Evolutionary conservation across 768 basidiomycete genomes (phyloP).

Genomic region (Arthromyces matolae): DNA sequence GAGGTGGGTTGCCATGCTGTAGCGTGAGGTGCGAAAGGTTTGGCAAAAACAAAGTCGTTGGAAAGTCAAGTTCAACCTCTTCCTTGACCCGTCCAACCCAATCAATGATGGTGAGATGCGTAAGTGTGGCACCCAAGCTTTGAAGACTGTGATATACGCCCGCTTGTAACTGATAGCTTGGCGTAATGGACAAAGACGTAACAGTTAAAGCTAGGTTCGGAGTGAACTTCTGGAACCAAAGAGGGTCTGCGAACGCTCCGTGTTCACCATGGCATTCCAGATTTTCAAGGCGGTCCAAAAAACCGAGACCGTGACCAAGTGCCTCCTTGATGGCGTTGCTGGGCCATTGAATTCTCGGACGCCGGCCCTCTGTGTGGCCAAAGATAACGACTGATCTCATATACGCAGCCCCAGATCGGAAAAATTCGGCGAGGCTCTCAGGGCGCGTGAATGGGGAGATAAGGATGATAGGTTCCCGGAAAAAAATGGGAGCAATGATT

Average conservation of each 20-base stretch:
- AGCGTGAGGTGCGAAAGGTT: conserved; percentile 4
- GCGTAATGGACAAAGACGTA: conserved; percentile 4
- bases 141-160: conserved; percentile 4
- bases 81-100: conserved; percentile 6
- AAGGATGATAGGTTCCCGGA: conserved; percentile 2
- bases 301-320: conserved; percentile 8
- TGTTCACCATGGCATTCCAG: conserved; percentile 10
- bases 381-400: conserved; percentile 7
- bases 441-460: conserved; percentile 6
- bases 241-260: conserved; percentile 3
- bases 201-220: conserved; percentile 4
- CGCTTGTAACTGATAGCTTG: conserved; percentile 3
- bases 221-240: conserved; percentile 4
- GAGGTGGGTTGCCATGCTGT: conserved; percentile 5
- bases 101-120: conserved; percentile 6
- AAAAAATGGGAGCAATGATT: conserved; percentile 5
- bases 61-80: neutral
- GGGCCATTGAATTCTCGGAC: conserved; percentile 5
- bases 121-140: conserved; percentile 4
- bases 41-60: neutral
- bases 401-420: conserved; percentile 4
- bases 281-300: conserved; percentile 6
- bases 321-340: conserved; percentile 5
- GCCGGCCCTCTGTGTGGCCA: conserved; percentile 5
- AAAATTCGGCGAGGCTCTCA: conserved; percentile 2